These are phyloP conservation scores for Hygrophila difformis DNA, from an alignment of 257 asterid species.

Conservation along the genomic window DNA sequence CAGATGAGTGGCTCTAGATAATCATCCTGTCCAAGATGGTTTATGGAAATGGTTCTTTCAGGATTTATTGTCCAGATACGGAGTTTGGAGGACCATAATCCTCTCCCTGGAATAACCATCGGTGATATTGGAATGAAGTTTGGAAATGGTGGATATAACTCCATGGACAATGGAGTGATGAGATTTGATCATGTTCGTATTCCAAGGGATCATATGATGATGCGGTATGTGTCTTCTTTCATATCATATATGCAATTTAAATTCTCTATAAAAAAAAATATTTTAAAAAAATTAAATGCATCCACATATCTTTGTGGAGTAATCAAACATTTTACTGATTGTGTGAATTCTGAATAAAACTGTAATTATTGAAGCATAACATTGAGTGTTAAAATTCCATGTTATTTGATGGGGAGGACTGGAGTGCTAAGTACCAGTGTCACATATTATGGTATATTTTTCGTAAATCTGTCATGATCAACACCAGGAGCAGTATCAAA, in stretches of 20 bases:
- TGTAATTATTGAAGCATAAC: neutral
- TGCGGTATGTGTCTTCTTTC: slow-evolving; percentile 42
- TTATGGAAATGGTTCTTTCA: slow-evolving; percentile 13
- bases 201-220: slow-evolving; percentile 94
- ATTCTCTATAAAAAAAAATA: too few relatives aligned
- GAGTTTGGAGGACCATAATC: slow-evolving; percentile 80
- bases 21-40: neutral
- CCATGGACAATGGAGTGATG: slow-evolving; percentile 94
- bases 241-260: too few relatives aligned
- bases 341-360: neutral
- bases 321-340: neutral
- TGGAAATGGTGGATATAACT: slow-evolving; percentile 95
- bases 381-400: neutral
- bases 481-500: neutral
- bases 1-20: slow-evolving; percentile 1
- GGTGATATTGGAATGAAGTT: slow-evolving; percentile 98
- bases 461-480: neutral
- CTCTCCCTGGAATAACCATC: slow-evolving; percentile 84
- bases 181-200: slow-evolving; percentile 87
- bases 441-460: neutral
- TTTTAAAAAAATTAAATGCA: too few relatives aligned
- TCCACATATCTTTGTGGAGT: neutral
- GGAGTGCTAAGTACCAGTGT: too few relatives aligned
- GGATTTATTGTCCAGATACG: slow-evolving; percentile 93
- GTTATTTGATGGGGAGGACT: too few relatives aligned